phyloP scores from a whole-genome alignment of 441 rosid genomes.

The Pelargonium cotyledonis region DNA sequence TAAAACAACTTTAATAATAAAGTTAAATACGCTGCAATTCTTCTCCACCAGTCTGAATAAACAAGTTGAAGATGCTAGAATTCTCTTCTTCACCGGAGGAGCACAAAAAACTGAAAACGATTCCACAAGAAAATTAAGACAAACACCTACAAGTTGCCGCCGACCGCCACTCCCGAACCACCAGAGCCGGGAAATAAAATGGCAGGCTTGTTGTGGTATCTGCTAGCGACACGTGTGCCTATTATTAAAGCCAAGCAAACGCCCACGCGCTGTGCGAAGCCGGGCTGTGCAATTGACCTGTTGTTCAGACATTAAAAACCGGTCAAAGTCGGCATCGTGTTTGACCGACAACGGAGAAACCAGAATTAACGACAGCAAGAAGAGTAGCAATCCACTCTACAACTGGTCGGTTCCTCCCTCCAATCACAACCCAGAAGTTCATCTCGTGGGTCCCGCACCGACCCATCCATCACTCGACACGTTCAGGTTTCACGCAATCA shows the following conservation, averaged over 20 bases:
- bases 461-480: not conserved
- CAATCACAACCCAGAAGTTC: not conserved
- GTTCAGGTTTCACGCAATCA: not conserved
- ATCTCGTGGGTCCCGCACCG: not conserved
- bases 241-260: not conserved
- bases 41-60: too few relatives aligned
- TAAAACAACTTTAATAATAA: too few relatives aligned
- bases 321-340: slow-evolving; percentile 2
- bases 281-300: not conserved
- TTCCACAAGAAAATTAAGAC: too few relatives aligned
- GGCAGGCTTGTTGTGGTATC: not conserved
- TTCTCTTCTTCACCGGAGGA: too few relatives aligned
- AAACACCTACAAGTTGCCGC: too few relatives aligned
- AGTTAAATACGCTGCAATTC: too few relatives aligned
- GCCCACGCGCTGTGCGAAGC: not conserved
- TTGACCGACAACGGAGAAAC: not conserved
- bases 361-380: not conserved
- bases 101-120: too few relatives aligned
- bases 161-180: too few relatives aligned
- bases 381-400: not conserved
- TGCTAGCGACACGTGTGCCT: not conserved
- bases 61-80: too few relatives aligned
- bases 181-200: too few relatives aligned
- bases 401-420: not conserved
- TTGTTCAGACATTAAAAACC: not conserved